Evolutionary conservation across 768 basidiomycete species (phyloP), one percentile per base, ranked within the genome.

Genomic region (Trametopsis cervina): DNA sequence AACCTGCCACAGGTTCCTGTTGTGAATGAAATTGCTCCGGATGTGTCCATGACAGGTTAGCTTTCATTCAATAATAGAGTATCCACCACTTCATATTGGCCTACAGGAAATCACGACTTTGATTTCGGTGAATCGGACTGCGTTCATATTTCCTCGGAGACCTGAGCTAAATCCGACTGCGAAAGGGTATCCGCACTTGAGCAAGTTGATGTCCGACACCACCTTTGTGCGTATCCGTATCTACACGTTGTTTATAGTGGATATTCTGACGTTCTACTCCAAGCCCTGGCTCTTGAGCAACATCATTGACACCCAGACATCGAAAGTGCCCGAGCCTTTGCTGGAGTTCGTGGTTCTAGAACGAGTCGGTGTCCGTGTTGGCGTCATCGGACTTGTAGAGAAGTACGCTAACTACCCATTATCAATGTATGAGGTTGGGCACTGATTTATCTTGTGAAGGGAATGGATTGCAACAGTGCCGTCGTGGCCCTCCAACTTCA

Each of bases 231-330:
- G 82, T 71, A 33, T 7, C 21, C 45, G 40, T 24, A 4, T 25
- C 12, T 9, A 13, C 18, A 22, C 15, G 2, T 22, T n/a, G 43
- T 13, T 53, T 27, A 26, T 18, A 25, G 38, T 25, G 42, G 11
- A 23, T 15, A 43, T 50, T 24, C 27, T 24, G 37, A 39, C 42
- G 24, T 42, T 27, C 25, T 26, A 11, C 44, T n/a, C n/a, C n/a
- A n/a, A 89, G 87, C 90, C 92, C 17, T 94, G 92, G 92, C 66
- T 95, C 25, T 62, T 95, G 49, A 91, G 89, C 60, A 96, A 96
- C 59, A 86, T 95, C 58, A 66, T 88, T 44, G 85, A 92, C 58
- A 72, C 67, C 12, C 67, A 67, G 5, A 92, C 87, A 1, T 76
- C 74, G 5, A 61, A 65, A 13, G 74, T 80, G 36, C 92, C 92